phyloP scores from a whole-genome alignment of 2,329 filamentous ascomycete species.

The Aureobasidium sp. region DNA sequence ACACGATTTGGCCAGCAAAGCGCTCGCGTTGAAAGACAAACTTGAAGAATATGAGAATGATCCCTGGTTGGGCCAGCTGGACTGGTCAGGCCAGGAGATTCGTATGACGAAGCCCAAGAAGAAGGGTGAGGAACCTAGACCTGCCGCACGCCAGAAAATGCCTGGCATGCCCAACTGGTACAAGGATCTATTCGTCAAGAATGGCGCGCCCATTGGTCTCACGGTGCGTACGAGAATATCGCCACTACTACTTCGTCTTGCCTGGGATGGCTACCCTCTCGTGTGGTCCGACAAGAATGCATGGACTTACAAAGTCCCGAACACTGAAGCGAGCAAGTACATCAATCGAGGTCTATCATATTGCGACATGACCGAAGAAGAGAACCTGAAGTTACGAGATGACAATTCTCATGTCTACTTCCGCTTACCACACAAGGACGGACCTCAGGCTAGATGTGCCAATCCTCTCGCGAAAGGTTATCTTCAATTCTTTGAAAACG shows the following conservation, averaged over 20 bases:
- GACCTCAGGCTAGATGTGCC: slow-evolving; percentile 71
- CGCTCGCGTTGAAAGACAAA: slow-evolving; percentile 63
- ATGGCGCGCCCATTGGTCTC: slow-evolving; percentile 59
- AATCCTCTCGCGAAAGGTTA: slow-evolving; percentile 91
- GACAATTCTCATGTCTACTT: slow-evolving; percentile 65
- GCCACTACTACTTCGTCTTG: slow-evolving; percentile 72
- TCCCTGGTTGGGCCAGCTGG: slow-evolving; percentile 85
- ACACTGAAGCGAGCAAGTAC: slow-evolving; percentile 55
- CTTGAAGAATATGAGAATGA: slow-evolving; percentile 64
- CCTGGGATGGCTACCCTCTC: slow-evolving; percentile 83
- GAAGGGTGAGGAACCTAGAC: slow-evolving; percentile 70
- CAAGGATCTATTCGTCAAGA: slow-evolving; percentile 74
- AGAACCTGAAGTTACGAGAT: slow-evolving; percentile 54
- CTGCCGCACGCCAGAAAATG: slow-evolving; percentile 77
- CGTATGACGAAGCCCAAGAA: slow-evolving; percentile 88
- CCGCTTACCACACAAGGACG: slow-evolving; percentile 95
- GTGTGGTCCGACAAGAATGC: slow-evolving; percentile 90
- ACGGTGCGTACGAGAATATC: slow-evolving; percentile 83
- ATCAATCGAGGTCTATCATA: slow-evolving; percentile 59
- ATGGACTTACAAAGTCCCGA: slow-evolving; percentile 79
- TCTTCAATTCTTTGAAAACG: slow-evolving; percentile 81
- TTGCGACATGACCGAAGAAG: slow-evolving; percentile 70
- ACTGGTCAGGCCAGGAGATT: slow-evolving; percentile 91
- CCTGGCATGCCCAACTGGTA: slow-evolving; percentile 96
- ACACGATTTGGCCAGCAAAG: slow-evolving; percentile 63